A percentile compares a stretch with the other conserved stretches of the same genome.
These are phyloP conservation scores for Grosmannia serpens DNA, from an alignment of 2,329 filamentous ascomycete species.

Conservation along the genomic window DNA sequence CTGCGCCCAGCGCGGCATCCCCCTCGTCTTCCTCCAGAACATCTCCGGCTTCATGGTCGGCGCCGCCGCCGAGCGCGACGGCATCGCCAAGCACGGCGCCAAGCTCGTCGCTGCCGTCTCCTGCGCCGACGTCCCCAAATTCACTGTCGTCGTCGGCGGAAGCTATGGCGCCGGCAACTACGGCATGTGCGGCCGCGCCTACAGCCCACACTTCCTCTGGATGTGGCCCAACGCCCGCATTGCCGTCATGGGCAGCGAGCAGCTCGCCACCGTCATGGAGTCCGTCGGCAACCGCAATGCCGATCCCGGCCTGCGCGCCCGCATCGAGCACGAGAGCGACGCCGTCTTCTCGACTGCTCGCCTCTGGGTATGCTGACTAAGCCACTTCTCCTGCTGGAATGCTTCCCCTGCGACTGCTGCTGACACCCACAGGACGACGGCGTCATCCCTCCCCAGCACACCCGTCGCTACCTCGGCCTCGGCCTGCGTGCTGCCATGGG, in stretches of 20 bases:
- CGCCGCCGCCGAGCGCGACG: conserved; percentile 78
- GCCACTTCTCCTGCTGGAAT: neutral
- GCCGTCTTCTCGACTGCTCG: conserved; percentile 79
- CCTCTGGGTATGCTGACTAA: conserved; percentile 56
- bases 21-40: conserved; percentile 89
- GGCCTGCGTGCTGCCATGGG: conserved; percentile 62
- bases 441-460: conserved; percentile 68
- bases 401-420: neutral
- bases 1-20: conserved; percentile 79
- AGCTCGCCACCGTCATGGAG: conserved; percentile 87
- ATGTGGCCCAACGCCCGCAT: conserved; percentile 98
- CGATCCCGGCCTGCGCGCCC: conserved; percentile 66
- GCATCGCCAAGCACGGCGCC: conserved; percentile 95
- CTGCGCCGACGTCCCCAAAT: conserved; percentile 89
- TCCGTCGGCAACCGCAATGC: conserved; percentile 67
- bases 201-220: conserved; percentile 82
- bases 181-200: conserved; percentile 94
- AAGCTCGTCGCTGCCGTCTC: conserved; percentile 94
- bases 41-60: conserved; percentile 99
- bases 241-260: conserved; percentile 91
- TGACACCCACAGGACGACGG: conserved; percentile 52
- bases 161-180: conserved; percentile 95
- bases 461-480: conserved; percentile 58
- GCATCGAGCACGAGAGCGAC: conserved; percentile 85
- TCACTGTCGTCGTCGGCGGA: conserved; percentile 90